Base-by-base conservation (phyloP, 257 asterid genomes). In the Leonotis leonurus region DNA sequence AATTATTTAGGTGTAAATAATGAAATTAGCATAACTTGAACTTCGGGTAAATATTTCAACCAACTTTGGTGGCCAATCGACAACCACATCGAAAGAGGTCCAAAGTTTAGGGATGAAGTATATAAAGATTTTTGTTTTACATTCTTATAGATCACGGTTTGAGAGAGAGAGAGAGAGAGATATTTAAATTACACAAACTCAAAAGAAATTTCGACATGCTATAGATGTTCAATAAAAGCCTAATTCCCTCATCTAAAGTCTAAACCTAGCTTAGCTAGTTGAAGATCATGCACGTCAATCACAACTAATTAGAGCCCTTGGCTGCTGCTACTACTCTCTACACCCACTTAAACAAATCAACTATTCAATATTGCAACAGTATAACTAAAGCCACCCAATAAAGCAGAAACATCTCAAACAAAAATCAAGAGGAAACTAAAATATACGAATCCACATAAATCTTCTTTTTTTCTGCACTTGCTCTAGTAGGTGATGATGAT, bases 331-430 rank as follows among this genome's bases (percentile, higher is more conserved):
- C n/a, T n/a, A n/a, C n/a, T n/a, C 67, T 71, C 16, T 71, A 56
- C 75, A 71, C 60, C 66, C 33, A 48, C 58, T 40, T 70, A 30
- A 70, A 62, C 44, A 54, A 63, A 45, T 46, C 30, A 43, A 44
- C 75, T 25, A 54, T 70, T 55, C 75, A 70, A 70, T 64, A 63
- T 56, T 70, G 71, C 66, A 62, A 37, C 17, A 46, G 4, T 22
- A 70, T 44, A 48, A 52, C 52, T 4, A 32, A 22, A 17, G 35
- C 6, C 75, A 35, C 18, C 51, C 48, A 55, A 32, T 52, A 51
- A 49, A 65, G 48, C 14, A 14, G 20, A 21, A 25, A 5, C 12
- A 25, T 51, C 57, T 27, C 61, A 16, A 27, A 4, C 1, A 18
- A 22, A n/a, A 30, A 56, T n/a, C 1, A 44, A 44, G n/a, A 25